Conservation (phyloP, 73 alveolate genomes). For the Tetrahymena borealis region DNA sequence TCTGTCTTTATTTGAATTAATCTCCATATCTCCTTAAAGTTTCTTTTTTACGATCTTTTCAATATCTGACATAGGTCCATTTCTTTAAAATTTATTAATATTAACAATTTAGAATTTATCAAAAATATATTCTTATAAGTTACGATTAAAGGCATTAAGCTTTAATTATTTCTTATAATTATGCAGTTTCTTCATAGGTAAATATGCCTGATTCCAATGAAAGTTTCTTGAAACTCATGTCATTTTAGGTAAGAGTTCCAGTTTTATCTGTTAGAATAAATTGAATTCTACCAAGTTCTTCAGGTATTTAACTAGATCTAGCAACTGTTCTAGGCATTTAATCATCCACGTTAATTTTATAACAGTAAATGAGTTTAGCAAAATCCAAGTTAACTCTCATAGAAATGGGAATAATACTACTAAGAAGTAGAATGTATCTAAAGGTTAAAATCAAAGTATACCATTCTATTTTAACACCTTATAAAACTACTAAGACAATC, state of each 20-base stretch:
- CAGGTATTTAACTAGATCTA: conserved; percentile 93
- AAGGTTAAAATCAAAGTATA: conserved; percentile 12
- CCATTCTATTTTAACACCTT: conserved; percentile 2
- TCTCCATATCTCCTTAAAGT: not conserved
- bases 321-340: conserved; percentile 83
- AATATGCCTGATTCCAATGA: conserved; percentile 69
- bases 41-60: not conserved
- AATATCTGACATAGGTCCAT: not conserved
- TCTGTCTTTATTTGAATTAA: conserved; percentile 4
- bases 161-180: conserved; percentile 13
- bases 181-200: conserved; percentile 52
- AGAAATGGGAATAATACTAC: conserved; percentile 88
- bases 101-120: not conserved
- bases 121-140: not conserved
- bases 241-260: conserved; percentile 95
- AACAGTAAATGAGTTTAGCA: conserved; percentile 81
- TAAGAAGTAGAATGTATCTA: conserved; percentile 74
- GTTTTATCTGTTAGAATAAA: conserved; percentile 93
- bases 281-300: conserved; percentile 89
- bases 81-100: not conserved
- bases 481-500: not conserved
- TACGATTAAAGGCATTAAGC: not conserved
- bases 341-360: conserved; percentile 60
- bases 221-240: conserved; percentile 87
- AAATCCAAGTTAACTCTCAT: conserved; percentile 92